Base-by-base conservation (phyloP, 306 rosid genomes). In the Canavalia ensiformis region DNA sequence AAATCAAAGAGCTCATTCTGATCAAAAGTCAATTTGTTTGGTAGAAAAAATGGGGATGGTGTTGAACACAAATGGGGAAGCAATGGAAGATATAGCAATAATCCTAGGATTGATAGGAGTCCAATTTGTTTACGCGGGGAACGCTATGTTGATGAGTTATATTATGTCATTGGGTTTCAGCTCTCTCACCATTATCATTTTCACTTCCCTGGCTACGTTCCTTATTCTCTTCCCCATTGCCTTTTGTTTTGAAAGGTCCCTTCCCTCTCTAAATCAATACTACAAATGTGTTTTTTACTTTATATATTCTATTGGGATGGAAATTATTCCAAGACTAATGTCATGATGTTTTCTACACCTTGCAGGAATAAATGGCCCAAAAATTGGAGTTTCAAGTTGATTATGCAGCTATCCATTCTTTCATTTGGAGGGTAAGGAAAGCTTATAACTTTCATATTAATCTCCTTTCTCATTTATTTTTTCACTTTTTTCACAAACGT, bases 371-470 rank as follows among this genome's bases (percentile, higher is more conserved):
- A 44, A 41, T 95, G 99, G 99, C 98, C 97, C 11, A 73, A 50
- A 58, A 78, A 82, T 68, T 56, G 76, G 51, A 83, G 78, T 76
- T 68, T 75, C 45, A 93, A 86, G 87, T 83, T 93, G 72, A 35
- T 72, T 31, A 41, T 78, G 72, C 95, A 89, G 85, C 70, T 93
- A 60, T 29, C 82, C 29, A 42, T 89, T 34, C 88, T 93, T 81
- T 84, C 97, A 42, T 87, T 91, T 46, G 97, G 94, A 86, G 97
- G 99, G 99, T 95, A 87, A 74, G 82, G 6, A 68, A 68, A 42
- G 55, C 42, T 71, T 51, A 13, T 67, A 51, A 6, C 64, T 79
- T 37, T 2, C 25, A 6, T 18, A 29, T 55, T 44, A 6, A 33
- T 12, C 47, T 45, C 3, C 44, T 25, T 45, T 60, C 25, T 30